These are phyloP conservation scores for Aspergillus awamori DNA, from an alignment of 2,329 filamentous ascomycete genomes.

Conservation along the genomic window DNA sequence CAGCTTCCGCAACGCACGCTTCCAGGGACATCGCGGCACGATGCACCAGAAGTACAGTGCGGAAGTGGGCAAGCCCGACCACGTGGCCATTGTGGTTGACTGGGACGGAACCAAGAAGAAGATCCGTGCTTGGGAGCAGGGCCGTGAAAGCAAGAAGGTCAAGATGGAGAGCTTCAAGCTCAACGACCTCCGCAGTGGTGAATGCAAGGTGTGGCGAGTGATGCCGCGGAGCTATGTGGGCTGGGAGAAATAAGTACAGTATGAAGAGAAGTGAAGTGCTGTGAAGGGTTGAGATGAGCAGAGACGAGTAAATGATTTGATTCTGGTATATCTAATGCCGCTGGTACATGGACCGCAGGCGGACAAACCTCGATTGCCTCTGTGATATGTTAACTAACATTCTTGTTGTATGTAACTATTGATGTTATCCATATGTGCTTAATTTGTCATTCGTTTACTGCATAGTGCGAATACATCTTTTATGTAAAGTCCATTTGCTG, in stretches of 20 bases:
- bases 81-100: slow-evolving; percentile 88
- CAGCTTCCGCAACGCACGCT: slow-evolving; percentile 86
- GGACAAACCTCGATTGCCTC: not conserved
- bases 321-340: slow-evolving; percentile 26
- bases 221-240: slow-evolving; percentile 92
- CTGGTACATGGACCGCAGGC: slow-evolving; percentile 22
- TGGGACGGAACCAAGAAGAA: slow-evolving; percentile 99
- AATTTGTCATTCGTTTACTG: not conserved
- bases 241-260: slow-evolving; percentile 61
- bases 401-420: slow-evolving; percentile 27
- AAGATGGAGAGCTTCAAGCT: slow-evolving; percentile 93
- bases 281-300: slow-evolving; percentile 5
- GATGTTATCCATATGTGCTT: slow-evolving; percentile 11
- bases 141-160: slow-evolving; percentile 88
- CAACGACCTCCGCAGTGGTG: slow-evolving; percentile 86
- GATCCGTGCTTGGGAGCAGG: slow-evolving; percentile 92
- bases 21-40: slow-evolving; percentile 91
- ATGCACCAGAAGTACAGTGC: slow-evolving; percentile 92
- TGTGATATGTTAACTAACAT: slow-evolving; percentile 20
- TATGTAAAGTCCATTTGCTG: too few species aligned
- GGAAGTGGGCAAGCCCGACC: slow-evolving; percentile 85
- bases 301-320: slow-evolving; percentile 27
- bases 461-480: too few species aligned
- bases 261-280: slow-evolving; percentile 7
- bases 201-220: slow-evolving; percentile 96